Evolutionary conservation across 306 rosid species (phyloP), one percentile per base, ranked within the genome.

Genomic region (Glycine soja): DNA sequence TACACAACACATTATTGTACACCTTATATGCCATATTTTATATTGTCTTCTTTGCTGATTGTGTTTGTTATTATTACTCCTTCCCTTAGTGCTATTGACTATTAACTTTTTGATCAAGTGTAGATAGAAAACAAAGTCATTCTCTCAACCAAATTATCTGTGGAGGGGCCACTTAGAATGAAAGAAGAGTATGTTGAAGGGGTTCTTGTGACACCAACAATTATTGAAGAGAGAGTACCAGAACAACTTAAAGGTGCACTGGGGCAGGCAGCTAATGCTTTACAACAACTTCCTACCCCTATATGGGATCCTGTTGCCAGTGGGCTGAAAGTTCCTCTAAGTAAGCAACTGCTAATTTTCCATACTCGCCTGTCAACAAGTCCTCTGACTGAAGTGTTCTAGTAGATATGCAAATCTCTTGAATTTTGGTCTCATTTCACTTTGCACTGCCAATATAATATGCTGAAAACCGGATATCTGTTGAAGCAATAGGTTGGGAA

Each of bases 161-260:
- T 95, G 70, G 99, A 95, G 87, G 99, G 99, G 16, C 94, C 99
- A 43, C 91, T 95, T 85, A 90, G 99, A 76, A 71, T 95, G 93
- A 95, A 88, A 86, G 99, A 93, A 91, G 97, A 93, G 86, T 93
- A 88, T 80, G 90, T 84, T 68, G 99, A 95, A 84, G 97, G 96
- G 83, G 69, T 86, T 85, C 75, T 93, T 18, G 97, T 88, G 88
- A 75, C 87, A 16, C 99, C 99, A 19, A 89, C 84, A 54, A 85
- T 95, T 74, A 87, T 93, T 59, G 98, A 93, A 88, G 97, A 91
- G 63, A 84, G 88, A 71, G 67, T 95, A 46, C 98, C 99, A 7
- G 88, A 89, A 72, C 98, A 95, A 83, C 94, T 95, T 58, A 93
- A 92, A 89, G 92, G 97, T 36, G 93, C 94, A 69, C 85, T 91